These are phyloP conservation scores for Pseudophaeomoniella oleicola DNA, from an alignment of 2,329 filamentous ascomycete species.

Conservation along the genomic window DNA sequence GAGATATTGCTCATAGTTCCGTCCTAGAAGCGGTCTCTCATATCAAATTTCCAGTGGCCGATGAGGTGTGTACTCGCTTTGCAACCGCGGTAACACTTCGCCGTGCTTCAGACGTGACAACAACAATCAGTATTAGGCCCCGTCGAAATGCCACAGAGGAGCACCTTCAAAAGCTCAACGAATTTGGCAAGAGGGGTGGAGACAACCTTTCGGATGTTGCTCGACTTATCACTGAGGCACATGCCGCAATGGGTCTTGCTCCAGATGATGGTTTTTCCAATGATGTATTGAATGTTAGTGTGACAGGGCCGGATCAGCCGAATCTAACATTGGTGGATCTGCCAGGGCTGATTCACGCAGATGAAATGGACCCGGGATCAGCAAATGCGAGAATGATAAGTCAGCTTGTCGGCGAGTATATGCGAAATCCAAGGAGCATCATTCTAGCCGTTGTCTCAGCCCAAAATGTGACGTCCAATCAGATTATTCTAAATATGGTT, in stretches of 20 bases:
- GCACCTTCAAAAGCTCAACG: constrained; percentile 9
- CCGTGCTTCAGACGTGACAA: constrained; percentile 8
- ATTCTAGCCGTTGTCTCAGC: constrained; percentile 31
- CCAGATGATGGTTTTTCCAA: constrained; percentile 14
- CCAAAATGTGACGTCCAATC: constrained; percentile 23
- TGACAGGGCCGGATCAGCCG: constrained; percentile 18
- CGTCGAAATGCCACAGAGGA: constrained; percentile 8
- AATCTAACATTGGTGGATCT: constrained; percentile 42
- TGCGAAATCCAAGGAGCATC: constrained; percentile 26
- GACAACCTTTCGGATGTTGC: constrained; percentile 13
- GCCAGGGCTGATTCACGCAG: constrained; percentile 40
- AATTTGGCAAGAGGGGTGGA: constrained; percentile 9
- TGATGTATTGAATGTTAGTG: constrained; percentile 18
- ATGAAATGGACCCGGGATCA: too few species aligned
- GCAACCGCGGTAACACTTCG: constrained; percentile 46
- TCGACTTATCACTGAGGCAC: constrained; percentile 13
- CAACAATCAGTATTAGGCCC: constrained; percentile 13
- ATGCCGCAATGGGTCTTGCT: constrained; percentile 11
- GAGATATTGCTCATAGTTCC: too few species aligned
- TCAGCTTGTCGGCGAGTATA: constrained; percentile 29
- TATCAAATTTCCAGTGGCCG: constrained; percentile 45
- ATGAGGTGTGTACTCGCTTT: constrained; percentile 47
- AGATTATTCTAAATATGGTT: constrained; percentile 19
- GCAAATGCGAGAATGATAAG: constrained; percentile 31
- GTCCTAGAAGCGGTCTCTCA: constrained; percentile 50